phyloP scores from a whole-genome alignment of 2,329 filamentous ascomycete species.

The Dactylellina cionopaga region DNA sequence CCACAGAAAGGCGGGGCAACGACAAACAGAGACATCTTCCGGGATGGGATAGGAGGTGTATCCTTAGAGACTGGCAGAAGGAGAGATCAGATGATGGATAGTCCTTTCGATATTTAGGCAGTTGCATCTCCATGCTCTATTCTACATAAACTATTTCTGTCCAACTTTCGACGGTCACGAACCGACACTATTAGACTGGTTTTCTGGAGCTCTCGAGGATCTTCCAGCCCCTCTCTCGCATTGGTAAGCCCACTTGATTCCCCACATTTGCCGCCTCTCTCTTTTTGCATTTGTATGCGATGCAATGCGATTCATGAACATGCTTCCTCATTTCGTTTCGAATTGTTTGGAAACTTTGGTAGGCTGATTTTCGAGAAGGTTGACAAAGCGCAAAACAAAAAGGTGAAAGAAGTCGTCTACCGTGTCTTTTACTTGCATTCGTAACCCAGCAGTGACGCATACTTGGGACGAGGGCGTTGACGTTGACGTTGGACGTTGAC shows the following conservation, averaged over 20 bases:
- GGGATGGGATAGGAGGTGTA: not conserved
- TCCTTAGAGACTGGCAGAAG: conserved; percentile 12
- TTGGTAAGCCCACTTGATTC: conserved; percentile 44
- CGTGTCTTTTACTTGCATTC: not conserved
- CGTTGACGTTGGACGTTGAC: conserved; percentile 17
- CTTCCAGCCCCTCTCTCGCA: conserved; percentile 5
- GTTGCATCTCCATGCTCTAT: conserved; percentile 20
- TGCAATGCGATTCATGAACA: conserved; percentile 18
- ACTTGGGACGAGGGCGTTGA: not conserved
- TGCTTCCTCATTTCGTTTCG: conserved; percentile 6
- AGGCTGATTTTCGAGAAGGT: conserved; percentile 1
- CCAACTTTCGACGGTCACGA: conserved; percentile 6
- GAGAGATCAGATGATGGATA: conserved; percentile 46
- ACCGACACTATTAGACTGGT: not conserved
- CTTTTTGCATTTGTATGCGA: not conserved
- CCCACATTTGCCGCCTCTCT: conserved; percentile 26
- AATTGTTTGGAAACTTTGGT: conserved; percentile 14
- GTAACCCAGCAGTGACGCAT: conserved; percentile 11
- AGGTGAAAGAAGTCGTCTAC: not conserved
- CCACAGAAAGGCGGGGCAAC: conserved; percentile 43
- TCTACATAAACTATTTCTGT: not conserved
- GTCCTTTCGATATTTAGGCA: conserved; percentile 39
- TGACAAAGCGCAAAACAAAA: not conserved
- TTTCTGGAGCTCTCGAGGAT: conserved; percentile 33
- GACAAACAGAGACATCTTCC: not conserved